These are phyloP conservation scores for Aspergillus nomiae DNA, from an alignment of 2,329 filamentous ascomycete genomes.

Conservation along the genomic window DNA sequence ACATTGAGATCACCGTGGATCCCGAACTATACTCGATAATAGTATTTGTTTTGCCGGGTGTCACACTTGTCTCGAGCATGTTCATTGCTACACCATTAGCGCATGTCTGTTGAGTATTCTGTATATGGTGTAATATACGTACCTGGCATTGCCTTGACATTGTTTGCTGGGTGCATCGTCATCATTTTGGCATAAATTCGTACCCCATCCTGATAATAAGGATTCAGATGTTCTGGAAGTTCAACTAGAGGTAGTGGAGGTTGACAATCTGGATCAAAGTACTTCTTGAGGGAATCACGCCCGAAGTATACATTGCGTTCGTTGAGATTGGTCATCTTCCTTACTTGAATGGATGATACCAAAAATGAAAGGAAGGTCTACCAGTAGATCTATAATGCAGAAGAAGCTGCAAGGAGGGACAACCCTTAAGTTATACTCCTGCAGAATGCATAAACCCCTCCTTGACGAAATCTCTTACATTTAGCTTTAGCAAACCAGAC, in stretches of 20 bases:
- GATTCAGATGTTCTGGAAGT: constrained; percentile 59
- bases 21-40: constrained; percentile 65
- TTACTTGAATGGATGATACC: constrained; percentile 1
- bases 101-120: not conserved
- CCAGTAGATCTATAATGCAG: not conserved
- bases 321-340: constrained; percentile 31
- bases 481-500: not conserved
- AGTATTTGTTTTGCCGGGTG: constrained; percentile 49
- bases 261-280: constrained; percentile 60
- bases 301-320: constrained; percentile 60
- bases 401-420: constrained; percentile 7
- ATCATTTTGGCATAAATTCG: constrained; percentile 69
- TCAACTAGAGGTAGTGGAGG: constrained; percentile 65
- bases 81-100: constrained; percentile 47
- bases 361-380: not conserved
- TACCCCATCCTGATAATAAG: constrained; percentile 59
- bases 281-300: constrained; percentile 58
- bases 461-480: not conserved
- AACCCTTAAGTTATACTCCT: constrained; percentile 11
- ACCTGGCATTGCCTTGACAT: constrained; percentile 64
- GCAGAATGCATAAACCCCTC: constrained; percentile 1
- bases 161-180: constrained; percentile 65
- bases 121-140: not conserved
- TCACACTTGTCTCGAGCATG: constrained; percentile 49
- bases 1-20: constrained; percentile 64